A percentile compares a stretch with the other conserved stretches of the same genome.
These are phyloP conservation scores for Ophiostoma himal-ulmi DNA, from an alignment of 2,329 filamentous ascomycete genomes.

Conservation along the genomic window DNA sequence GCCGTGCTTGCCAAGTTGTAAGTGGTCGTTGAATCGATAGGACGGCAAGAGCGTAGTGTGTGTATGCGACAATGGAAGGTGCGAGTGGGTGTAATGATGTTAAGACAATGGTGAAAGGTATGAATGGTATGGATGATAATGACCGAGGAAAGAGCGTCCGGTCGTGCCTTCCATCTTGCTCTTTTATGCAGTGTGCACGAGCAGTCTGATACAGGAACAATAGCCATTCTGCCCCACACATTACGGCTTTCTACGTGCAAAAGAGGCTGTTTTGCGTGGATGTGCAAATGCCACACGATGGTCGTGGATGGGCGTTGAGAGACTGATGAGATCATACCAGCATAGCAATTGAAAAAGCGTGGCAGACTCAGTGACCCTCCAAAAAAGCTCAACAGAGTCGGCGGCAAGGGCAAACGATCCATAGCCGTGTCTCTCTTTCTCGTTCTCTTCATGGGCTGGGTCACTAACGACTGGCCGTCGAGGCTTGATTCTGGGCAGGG, in stretches of 20 bases:
- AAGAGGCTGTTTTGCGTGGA: background rate
- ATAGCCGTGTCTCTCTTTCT: background rate
- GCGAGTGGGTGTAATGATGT: background rate
- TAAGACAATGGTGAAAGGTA: background rate
- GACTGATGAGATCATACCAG: background rate
- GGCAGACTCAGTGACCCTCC: background rate
- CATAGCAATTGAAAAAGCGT: background rate
- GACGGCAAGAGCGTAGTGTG: background rate
- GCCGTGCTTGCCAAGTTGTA: background rate
- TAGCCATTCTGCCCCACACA: background rate
- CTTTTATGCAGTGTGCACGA: slow-evolving; percentile 12
- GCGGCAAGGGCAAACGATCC: slow-evolving; percentile 9
- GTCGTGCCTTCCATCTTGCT: slow-evolving; percentile 6
- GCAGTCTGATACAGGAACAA: background rate
- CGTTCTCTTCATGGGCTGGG: background rate
- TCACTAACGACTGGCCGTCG: background rate
- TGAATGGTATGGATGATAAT: background rate
- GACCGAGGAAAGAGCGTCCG: background rate
- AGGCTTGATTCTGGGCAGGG: background rate
- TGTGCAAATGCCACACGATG: slow-evolving; percentile 12
- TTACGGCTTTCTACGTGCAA: background rate
- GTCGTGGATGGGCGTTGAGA: background rate
- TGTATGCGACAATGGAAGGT: background rate
- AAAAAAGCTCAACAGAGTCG: background rate
- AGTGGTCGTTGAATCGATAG: background rate